These are phyloP conservation scores for Quercus engelmannii DNA, from an alignment of 306 rosid species.

Conservation along the genomic window DNA sequence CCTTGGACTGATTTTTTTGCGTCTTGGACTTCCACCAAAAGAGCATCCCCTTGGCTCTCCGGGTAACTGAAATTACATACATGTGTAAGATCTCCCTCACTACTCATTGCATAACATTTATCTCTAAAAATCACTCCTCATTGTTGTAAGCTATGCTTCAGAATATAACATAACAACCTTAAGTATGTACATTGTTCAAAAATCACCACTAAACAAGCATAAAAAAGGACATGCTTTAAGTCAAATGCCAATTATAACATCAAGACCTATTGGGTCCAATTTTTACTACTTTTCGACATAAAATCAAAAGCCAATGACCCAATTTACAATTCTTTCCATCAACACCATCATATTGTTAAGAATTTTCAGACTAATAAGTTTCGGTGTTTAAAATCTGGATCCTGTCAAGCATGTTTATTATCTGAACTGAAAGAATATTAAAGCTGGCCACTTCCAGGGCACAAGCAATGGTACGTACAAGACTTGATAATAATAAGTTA, in stretches of 20 bases:
- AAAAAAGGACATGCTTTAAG: not conserved
- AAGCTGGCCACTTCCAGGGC: conserved; percentile 15
- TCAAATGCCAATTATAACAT: not conserved
- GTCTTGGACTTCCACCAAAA: conserved; percentile 77
- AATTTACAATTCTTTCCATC: conserved; percentile 4
- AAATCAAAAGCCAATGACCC: not conserved
- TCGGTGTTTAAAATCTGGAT: conserved; percentile 5
- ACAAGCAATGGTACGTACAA: not conserved
- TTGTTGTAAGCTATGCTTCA: not conserved
- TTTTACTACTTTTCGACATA: not conserved
- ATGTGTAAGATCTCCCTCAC: conserved; percentile 13
- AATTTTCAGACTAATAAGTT: not conserved
- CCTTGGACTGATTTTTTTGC: conserved; percentile 65
- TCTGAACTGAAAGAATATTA: not conserved
- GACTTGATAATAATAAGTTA: not conserved
- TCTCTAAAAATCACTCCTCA: conserved; percentile 1
- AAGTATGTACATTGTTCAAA: not conserved
- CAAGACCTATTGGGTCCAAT: not conserved
- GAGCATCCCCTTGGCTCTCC: conserved; percentile 83
- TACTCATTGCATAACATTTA: not conserved
- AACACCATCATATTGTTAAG: not conserved
- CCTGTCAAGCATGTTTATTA: conserved; percentile 9
- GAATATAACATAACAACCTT: not conserved
- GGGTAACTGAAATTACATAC: conserved; percentile 71
- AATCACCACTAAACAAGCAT: not conserved